A percentile compares a stretch with the other conserved stretches of the same genome.
Conservation (phyloP, 148 eudicot genomes). For the Amaranthus hypochondriacus region DNA sequence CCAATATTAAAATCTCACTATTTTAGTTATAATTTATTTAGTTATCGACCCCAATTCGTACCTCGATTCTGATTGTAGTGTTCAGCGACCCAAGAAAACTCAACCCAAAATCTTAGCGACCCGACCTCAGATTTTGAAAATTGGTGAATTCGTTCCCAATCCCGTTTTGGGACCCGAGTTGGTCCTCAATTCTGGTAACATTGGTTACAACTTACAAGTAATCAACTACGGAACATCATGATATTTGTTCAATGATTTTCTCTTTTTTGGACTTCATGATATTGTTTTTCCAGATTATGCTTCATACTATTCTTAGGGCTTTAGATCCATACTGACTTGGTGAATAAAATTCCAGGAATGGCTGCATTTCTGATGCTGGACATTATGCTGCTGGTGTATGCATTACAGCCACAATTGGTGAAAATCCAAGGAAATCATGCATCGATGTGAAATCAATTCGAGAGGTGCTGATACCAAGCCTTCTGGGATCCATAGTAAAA, state of each 20-base stretch:
- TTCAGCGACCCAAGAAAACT: too few species aligned
- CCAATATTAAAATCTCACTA: too few species aligned
- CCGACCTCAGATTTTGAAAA: too few species aligned
- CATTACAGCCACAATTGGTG: slow-evolving; percentile 47
- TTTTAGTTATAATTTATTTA: too few species aligned
- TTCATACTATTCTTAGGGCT: not conserved
- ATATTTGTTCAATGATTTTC: slow-evolving; percentile 11
- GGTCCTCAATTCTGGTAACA: too few species aligned
- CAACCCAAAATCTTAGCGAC: too few species aligned
- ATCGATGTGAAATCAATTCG: slow-evolving; percentile 40
- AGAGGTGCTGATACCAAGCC: slow-evolving; percentile 59
- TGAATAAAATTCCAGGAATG: slow-evolving; percentile 39
- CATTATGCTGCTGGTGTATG: slow-evolving; percentile 34
- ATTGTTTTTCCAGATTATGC: not conserved
- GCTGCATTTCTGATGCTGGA: slow-evolving; percentile 32
- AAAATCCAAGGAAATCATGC: slow-evolving; percentile 31
- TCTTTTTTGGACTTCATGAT: not conserved
- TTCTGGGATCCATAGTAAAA: slow-evolving; percentile 61
- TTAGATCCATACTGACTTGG: slow-evolving; percentile 14
- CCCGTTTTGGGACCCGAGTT: too few species aligned
- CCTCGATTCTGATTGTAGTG: too few species aligned
- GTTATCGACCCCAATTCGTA: too few species aligned
- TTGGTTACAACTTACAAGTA: too few species aligned
- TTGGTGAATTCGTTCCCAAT: too few species aligned
- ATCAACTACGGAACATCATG: not conserved